Conservation (phyloP, 352 stramenopile species). For the Phytophthora cajani region DNA sequence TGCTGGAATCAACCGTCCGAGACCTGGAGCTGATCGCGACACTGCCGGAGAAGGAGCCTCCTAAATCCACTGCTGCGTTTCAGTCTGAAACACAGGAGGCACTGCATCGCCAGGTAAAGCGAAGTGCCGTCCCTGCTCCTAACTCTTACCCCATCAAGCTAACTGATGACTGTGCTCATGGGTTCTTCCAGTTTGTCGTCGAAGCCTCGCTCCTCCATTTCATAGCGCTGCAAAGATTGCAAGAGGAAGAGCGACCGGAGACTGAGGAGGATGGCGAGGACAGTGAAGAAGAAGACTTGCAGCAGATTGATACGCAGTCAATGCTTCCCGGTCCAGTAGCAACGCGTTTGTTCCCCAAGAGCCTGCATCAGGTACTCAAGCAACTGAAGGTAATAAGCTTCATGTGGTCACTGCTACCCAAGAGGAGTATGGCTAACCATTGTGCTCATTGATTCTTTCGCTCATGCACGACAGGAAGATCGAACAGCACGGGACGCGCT, state of each 20-base stretch:
- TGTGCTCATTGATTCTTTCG: background rate
- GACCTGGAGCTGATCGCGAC: conserved; percentile 39
- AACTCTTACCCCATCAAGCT: background rate
- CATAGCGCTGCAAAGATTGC: conserved; percentile 14
- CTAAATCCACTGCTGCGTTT: background rate
- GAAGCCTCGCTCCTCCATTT: conserved; percentile 30
- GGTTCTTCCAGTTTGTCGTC: conserved; percentile 22
- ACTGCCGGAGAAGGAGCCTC: conserved; percentile 22
- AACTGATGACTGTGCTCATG: background rate
- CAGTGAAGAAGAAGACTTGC: conserved; percentile 14
- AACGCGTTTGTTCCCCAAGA: conserved; percentile 35
- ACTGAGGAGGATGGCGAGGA: conserved; percentile 26
- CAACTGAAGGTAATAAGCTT: conserved; percentile 35
- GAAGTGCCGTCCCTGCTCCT: background rate
- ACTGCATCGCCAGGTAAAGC: conserved; percentile 32
- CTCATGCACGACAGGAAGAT: conserved; percentile 40
- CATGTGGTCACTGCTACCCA: background rate
- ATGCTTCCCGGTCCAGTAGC: conserved; percentile 19
- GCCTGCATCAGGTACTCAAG: conserved; percentile 37
- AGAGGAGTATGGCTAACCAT: too few relatives aligned
- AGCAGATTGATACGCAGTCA: conserved; percentile 20
- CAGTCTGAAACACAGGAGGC: conserved; percentile 8
- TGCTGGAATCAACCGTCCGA: conserved; percentile 30
- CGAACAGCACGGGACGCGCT: conserved; percentile 47
- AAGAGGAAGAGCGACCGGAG: conserved; percentile 27